These are phyloP conservation scores for Eutypella sp. DNA, from an alignment of 2,329 filamentous ascomycete genomes.

Conservation along the genomic window DNA sequence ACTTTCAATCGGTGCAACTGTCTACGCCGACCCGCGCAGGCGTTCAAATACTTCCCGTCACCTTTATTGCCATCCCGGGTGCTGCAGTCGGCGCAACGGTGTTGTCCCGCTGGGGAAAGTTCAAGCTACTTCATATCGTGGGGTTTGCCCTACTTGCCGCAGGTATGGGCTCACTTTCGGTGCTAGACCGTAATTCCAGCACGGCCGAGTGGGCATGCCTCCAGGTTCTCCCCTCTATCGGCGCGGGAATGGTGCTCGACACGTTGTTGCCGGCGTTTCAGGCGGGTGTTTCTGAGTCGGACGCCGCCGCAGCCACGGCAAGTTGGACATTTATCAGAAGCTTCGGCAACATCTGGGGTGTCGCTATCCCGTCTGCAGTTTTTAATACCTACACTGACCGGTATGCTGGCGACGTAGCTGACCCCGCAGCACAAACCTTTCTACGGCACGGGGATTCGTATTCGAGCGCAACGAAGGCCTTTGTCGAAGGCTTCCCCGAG, in stretches of 20 bases:
- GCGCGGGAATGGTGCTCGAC: conserved; percentile 31
- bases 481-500: neutral
- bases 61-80: conserved; percentile 25
- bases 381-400: conserved; percentile 21
- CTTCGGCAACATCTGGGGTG: conserved; percentile 37
- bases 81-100: conserved; percentile 21
- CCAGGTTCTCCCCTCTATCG: conserved; percentile 30
- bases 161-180: conserved; percentile 35
- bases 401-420: conserved; percentile 1
- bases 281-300: conserved; percentile 23
- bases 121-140: conserved; percentile 28
- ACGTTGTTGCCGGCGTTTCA: conserved; percentile 35
- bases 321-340: conserved; percentile 35
- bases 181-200: conserved; percentile 28
- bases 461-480: neutral
- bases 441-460: neutral
- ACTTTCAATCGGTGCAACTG: conserved; percentile 60
- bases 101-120: conserved; percentile 29
- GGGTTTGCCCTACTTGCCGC: conserved; percentile 34
- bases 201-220: conserved; percentile 31
- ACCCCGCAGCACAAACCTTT: neutral
- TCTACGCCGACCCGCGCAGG: conserved; percentile 56
- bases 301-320: conserved; percentile 26
- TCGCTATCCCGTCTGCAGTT: conserved; percentile 33
- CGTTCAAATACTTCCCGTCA: conserved; percentile 31